A percentile compares a stretch with the other conserved stretches of the same genome.
phyloP scores from a whole-genome alignment of 2,329 filamentous ascomycete species.

The Aspergillus sp. region DNA sequence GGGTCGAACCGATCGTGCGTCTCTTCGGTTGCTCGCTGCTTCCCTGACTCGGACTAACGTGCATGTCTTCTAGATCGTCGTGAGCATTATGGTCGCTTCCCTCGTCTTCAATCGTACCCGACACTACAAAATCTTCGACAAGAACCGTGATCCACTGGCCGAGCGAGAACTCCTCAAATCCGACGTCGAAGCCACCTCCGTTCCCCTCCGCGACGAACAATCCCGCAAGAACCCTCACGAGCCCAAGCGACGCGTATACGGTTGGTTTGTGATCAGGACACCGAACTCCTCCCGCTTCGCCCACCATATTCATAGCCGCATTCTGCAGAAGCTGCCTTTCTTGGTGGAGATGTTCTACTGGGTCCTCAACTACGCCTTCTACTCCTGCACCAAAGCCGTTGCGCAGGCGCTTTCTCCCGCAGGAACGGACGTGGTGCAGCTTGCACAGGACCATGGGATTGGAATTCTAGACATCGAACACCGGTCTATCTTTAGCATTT shows the following conservation, averaged over 20 bases:
- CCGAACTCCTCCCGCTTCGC: constrained; percentile 67
- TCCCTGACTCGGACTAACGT: not conserved
- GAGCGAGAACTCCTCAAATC: constrained; percentile 9
- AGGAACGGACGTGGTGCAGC: constrained; percentile 53
- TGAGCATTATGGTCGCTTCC: constrained; percentile 54
- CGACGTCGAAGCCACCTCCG: constrained; percentile 12
- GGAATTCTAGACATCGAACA: constrained; percentile 51
- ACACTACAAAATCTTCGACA: constrained; percentile 48
- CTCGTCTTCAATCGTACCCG: constrained; percentile 54
- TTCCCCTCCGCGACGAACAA: constrained; percentile 22
- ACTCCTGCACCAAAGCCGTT: constrained; percentile 61
- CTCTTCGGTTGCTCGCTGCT: not conserved
- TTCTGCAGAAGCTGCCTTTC: constrained; percentile 71
- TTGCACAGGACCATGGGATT: constrained; percentile 52
- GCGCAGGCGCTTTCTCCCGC: constrained; percentile 57
- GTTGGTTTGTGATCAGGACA: constrained; percentile 55
- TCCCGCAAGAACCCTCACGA: constrained; percentile 29
- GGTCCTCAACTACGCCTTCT: constrained; percentile 68
- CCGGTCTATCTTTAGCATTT: constrained; percentile 42
- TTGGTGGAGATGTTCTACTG: constrained; percentile 77
- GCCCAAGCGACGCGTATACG: constrained; percentile 39
- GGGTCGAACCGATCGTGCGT: constrained; percentile 42
- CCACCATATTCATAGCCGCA: constrained; percentile 62
- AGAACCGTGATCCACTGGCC: constrained; percentile 17
- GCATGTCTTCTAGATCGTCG: constrained; percentile 49